phyloP scores from a whole-genome alignment of 2,329 filamentous ascomycete genomes.

The Aureobasidium melanogenum region DNA sequence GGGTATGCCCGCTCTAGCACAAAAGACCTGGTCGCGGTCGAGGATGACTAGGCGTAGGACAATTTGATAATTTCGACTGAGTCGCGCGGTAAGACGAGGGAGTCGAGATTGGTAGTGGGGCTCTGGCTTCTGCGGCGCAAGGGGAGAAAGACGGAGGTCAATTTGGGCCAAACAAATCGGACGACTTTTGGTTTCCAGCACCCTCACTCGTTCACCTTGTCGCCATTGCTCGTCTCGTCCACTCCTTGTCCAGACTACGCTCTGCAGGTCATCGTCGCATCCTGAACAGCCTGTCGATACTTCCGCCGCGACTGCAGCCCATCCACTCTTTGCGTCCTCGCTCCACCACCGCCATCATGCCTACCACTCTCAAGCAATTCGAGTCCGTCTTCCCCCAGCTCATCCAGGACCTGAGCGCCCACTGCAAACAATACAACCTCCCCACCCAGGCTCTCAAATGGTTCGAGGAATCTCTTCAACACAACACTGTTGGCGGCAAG shows the following conservation, averaged over 20 bases:
- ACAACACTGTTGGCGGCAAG: conserved; percentile 89
- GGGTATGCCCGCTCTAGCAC: neutral
- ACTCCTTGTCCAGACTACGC: neutral
- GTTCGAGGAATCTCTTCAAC: conserved; percentile 80
- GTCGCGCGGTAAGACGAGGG: neutral
- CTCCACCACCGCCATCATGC: conserved; percentile 39
- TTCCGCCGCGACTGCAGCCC: neutral
- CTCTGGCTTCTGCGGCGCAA: neutral
- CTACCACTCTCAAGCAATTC: conserved; percentile 74
- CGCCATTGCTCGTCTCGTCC: neutral
- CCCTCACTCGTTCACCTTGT: neutral
- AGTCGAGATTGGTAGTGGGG: neutral
- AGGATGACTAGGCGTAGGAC: neutral
- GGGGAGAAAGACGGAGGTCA: neutral
- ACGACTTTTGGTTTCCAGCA: conserved; percentile 11
- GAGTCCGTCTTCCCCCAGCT: conserved; percentile 84
- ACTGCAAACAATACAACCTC: conserved; percentile 74
- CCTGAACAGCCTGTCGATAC: neutral
- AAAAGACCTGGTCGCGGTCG: neutral
- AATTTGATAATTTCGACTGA: neutral
- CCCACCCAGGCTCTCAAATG: conserved; percentile 73
- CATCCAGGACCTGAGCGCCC: conserved; percentile 68
- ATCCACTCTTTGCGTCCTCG: conserved; percentile 1
- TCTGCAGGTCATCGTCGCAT: neutral
- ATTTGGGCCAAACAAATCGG: conserved; percentile 12